Evolutionary conservation across 441 rosid genomes (phyloP), one percentile per base, ranked within the genome.

Genomic region (Gossypium trilobum): DNA sequence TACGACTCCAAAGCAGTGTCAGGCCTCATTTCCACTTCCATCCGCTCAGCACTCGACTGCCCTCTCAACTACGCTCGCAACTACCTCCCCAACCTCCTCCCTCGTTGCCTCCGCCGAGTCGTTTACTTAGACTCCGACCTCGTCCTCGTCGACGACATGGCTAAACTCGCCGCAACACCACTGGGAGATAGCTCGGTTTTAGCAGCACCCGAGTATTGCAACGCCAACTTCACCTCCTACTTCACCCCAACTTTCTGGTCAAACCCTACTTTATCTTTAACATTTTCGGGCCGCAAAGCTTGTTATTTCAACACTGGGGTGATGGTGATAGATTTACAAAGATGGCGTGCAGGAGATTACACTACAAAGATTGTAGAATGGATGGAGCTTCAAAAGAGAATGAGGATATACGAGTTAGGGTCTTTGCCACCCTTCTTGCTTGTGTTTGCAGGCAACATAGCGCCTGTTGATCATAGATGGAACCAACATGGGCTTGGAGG

Each of bases 251-350:
- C 86, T 3, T 88, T 88, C 59, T 88, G 92, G 92, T 85, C 92
- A 2, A 88, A 82, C 77, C 92, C 92, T 5, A 80, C 85, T 4
- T 73, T 88, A 11, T 88, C 90, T 16, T 54, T 82, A 10, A 79
- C 88, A 1, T 84, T 88, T 20, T 81, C 87, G 2, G 84, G 83
- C 0, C 80, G 79, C n/a, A 79, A 74, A 22, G 80, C 92, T 9
- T 88, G 92, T 51, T 88, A 88, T 81, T 88, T 88, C 73, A 88
- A 88, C 83, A 88, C 92, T 0, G 92, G 92, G 8, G 92, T 88
- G 3, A 86, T 88, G 92, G 90, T 88, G 33, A 86, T 86, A 4
- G 87, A 86, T 73, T 67, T 85, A 33, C 51, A 65, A 74, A 74
- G 83, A 55, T 88, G 92, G 92, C 71, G 90, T 0, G 72, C 73